Percentiles rank a stretch among this genome's conserved stretches.
Evolutionary conservation across 179 eudicot species (phyloP).

Genomic region (Sideroxylon spinosum): DNA sequence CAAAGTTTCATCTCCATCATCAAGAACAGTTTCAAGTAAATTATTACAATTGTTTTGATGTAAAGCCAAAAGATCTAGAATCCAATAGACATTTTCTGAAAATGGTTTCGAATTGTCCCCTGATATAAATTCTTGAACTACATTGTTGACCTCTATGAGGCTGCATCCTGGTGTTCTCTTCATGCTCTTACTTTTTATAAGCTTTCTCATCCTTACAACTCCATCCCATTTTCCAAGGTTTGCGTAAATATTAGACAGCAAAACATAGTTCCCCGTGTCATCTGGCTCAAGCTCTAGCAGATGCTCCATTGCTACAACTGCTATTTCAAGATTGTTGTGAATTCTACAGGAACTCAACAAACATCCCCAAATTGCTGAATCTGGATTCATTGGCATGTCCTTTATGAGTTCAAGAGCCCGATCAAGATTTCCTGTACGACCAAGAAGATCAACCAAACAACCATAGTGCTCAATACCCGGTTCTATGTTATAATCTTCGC

Average conservation of each 20-base stretch:
- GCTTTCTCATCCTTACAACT: slow-evolving; percentile 48
- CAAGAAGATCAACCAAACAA: slow-evolving; percentile 49
- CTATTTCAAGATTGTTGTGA: slow-evolving; percentile 39
- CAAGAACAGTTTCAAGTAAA: slow-evolving; percentile 14
- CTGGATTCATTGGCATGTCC: slow-evolving; percentile 45
- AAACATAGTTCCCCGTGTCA: slow-evolving; percentile 49
- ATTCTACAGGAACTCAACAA: slow-evolving; percentile 53
- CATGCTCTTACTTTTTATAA: slow-evolving; percentile 48
- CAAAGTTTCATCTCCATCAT: not conserved
- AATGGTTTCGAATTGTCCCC: slow-evolving; percentile 41
- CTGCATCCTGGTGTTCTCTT: slow-evolving; percentile 58
- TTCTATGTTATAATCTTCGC: slow-evolving; percentile 29
- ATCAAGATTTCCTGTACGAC: slow-evolving; percentile 36
- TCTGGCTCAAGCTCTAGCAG: slow-evolving; percentile 57
- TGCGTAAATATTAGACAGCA: slow-evolving; percentile 54
- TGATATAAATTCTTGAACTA: slow-evolving; percentile 40
- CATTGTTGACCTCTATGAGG: slow-evolving; percentile 36
- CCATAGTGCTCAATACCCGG: slow-evolving; percentile 53
- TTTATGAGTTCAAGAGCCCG: slow-evolving; percentile 36
- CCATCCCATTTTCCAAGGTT: slow-evolving; percentile 56
- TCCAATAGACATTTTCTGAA: slow-evolving; percentile 24
- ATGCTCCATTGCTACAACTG: slow-evolving; percentile 43
- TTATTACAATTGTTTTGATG: slow-evolving; percentile 25
- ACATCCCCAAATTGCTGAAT: slow-evolving; percentile 60
- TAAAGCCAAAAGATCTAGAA: slow-evolving; percentile 33